Evolutionary conservation across 1,139 yeast species (phyloP).

Genomic region (Yamadazyma kanchanaburiensis): DNA sequence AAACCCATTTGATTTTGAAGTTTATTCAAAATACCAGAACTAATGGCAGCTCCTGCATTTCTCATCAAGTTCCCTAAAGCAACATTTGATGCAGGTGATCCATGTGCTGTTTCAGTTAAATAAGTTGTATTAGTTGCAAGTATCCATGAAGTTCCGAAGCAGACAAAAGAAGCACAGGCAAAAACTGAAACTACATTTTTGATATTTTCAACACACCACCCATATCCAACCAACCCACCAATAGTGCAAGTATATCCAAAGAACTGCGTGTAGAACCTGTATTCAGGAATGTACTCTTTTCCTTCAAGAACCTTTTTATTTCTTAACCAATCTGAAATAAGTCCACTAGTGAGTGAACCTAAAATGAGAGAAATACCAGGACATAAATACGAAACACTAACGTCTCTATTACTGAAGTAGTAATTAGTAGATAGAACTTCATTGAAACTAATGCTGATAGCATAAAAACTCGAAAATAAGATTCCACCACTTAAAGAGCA

Average conservation of each 20-base stretch:
- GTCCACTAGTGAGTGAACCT: constrained; percentile 53
- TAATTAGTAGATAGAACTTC: constrained; percentile 36
- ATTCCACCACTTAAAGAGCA: constrained; percentile 51
- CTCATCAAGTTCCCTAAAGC: constrained; percentile 56
- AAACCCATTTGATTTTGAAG: constrained; percentile 44
- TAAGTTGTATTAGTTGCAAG: constrained; percentile 58
- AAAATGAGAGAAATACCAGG: constrained; percentile 50
- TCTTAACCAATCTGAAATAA: constrained; percentile 39
- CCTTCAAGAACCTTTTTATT: constrained; percentile 14
- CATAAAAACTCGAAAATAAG: constrained; percentile 55
- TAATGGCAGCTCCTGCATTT: constrained; percentile 54
- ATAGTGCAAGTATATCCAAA: constrained; percentile 44
- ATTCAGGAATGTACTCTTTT: constrained; percentile 38
- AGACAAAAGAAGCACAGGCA: constrained; percentile 43
- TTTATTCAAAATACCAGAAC: constrained; percentile 45
- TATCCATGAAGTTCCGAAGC: constrained; percentile 60
- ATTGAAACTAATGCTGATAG: constrained; percentile 50
- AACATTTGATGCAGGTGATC: constrained; percentile 53
- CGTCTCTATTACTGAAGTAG: constrained; percentile 22
- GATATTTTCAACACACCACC: constrained; percentile 49
- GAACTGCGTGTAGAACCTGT: constrained; percentile 43
- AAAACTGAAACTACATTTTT: constrained; percentile 42
- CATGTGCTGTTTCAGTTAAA: constrained; percentile 49
- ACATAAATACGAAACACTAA: constrained; percentile 49
- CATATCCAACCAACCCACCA: constrained; percentile 50